A percentile compares a stretch with the other conserved stretches of the same genome.
phyloP scores from a whole-genome alignment of 495 filamentous ascomycete species.

The Tirmania nivea region DNA sequence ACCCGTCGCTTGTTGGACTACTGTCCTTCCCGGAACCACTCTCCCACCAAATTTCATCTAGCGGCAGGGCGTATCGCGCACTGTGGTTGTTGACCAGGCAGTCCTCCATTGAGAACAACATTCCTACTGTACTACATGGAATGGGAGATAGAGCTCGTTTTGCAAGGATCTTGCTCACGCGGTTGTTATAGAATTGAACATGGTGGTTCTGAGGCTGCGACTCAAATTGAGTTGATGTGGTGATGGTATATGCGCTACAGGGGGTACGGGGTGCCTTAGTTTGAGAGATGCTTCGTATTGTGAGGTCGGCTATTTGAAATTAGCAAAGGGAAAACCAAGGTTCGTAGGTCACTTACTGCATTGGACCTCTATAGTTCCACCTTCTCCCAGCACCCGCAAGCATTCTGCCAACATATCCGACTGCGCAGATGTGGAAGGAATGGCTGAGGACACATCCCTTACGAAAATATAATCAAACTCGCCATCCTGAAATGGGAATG shows the following conservation, averaged over 20 bases:
- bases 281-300: slow-evolving; percentile 13
- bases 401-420: slow-evolving; percentile 50
- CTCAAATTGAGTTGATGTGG: slow-evolving; percentile 59
- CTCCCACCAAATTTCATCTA: slow-evolving; percentile 79
- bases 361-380: slow-evolving; percentile 55
- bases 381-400: slow-evolving; percentile 51
- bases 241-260: slow-evolving; percentile 61
- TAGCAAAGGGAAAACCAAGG: slow-evolving; percentile 31
- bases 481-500: slow-evolving; percentile 58
- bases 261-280: slow-evolving; percentile 25
- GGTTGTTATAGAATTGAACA: slow-evolving; percentile 63
- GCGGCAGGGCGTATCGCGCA: slow-evolving; percentile 60
- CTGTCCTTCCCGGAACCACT: slow-evolving; percentile 27
- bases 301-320: slow-evolving; percentile 43
- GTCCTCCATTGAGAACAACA: slow-evolving; percentile 60
- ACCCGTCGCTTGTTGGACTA: slow-evolving; percentile 6
- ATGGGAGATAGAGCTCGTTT: slow-evolving; percentile 43
- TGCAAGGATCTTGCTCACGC: slow-evolving; percentile 59
- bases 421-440: slow-evolving; percentile 37
- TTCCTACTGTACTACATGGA: slow-evolving; percentile 58
- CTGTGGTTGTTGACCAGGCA: slow-evolving; percentile 44
- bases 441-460: slow-evolving; percentile 60
- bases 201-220: slow-evolving; percentile 55
- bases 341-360: slow-evolving; percentile 11
- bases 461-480: slow-evolving; percentile 83